phyloP scores from a whole-genome alignment of 257 asterid genomes.

The Lavandula angustifolia region DNA sequence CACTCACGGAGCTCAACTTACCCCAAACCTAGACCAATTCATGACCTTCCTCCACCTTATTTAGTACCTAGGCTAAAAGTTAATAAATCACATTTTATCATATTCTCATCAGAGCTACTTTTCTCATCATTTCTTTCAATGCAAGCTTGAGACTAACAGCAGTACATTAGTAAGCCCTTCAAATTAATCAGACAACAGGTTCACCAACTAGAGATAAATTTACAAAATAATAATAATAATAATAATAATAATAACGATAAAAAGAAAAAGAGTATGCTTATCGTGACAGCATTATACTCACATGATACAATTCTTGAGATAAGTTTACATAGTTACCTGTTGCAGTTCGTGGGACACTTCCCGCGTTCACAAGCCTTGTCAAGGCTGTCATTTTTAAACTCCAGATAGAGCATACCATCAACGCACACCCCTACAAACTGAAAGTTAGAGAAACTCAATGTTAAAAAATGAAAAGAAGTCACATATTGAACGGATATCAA shows the following conservation, averaged over 20 bases:
- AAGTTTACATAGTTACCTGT: conserved; percentile 49
- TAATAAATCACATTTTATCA: conserved; percentile 18
- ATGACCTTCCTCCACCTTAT: conserved; percentile 16
- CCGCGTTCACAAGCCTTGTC: conserved; percentile 59
- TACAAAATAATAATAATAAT: neutral
- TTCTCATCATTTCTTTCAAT: neutral
- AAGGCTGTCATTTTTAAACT: conserved; percentile 81
- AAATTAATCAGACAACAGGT: conserved; percentile 8
- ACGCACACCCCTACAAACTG: conserved; percentile 37
- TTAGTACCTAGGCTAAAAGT: conserved; percentile 13
- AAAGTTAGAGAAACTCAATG: conserved; percentile 15
- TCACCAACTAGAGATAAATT: neutral
- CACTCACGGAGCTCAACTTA: neutral
- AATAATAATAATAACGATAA: neutral
- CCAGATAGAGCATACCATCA: conserved; percentile 75
- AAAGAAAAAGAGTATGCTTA: conserved; percentile 2
- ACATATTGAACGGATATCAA: neutral
- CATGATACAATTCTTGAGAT: conserved; percentile 26
- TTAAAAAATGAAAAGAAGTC: conserved; percentile 7
- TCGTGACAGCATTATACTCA: conserved; percentile 15
- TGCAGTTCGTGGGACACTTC: conserved; percentile 47
- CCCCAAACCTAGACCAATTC: neutral
- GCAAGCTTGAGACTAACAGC: neutral
- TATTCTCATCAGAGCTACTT: conserved; percentile 17
- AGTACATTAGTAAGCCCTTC: conserved; percentile 12